These are phyloP conservation scores for Penicillium sp. DNA, from an alignment of 2,329 filamentous ascomycete species.

Conservation along the genomic window DNA sequence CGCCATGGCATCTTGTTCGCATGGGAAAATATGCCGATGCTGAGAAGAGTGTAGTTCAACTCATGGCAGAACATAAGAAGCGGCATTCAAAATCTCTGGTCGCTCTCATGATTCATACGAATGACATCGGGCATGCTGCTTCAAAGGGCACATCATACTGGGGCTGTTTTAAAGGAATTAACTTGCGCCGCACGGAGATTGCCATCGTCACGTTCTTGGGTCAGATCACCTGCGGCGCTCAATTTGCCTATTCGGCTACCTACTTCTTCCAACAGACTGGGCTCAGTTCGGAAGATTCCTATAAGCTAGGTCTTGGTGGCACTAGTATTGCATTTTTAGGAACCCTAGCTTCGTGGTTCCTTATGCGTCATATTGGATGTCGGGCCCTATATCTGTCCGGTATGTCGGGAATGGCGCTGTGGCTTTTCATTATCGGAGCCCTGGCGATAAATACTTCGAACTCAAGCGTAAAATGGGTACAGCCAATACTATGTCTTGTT, in stretches of 20 bases:
- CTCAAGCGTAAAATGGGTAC: conserved; percentile 35
- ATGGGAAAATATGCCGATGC: conserved; percentile 25
- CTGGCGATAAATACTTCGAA: conserved; percentile 26
- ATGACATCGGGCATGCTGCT: conserved; percentile 34
- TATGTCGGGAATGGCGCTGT: conserved; percentile 30
- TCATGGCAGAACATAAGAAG: conserved; percentile 21
- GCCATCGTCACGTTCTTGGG: conserved; percentile 41
- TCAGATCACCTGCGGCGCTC: conserved; percentile 40
- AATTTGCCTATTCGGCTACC: conserved; percentile 41
- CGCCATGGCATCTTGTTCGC: conserved; percentile 32
- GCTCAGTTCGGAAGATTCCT: conserved; percentile 35
- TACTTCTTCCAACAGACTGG: conserved; percentile 49
- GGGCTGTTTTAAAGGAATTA: conserved; percentile 37
- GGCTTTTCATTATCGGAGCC: conserved; percentile 34
- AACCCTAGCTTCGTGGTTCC: conserved; percentile 55
- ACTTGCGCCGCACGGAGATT: conserved; percentile 49
- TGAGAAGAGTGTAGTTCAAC: conserved; percentile 21
- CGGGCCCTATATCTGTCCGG: conserved; percentile 44
- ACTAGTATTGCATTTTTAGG: conserved; percentile 59
- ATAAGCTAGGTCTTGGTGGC: conserved; percentile 49
- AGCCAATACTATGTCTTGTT: conserved; percentile 52
- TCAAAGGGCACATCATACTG: conserved; percentile 33
- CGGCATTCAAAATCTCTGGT: conserved; percentile 28
- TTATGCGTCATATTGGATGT: conserved; percentile 43
- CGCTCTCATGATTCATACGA: conserved; percentile 45